Conservation (phyloP, 345 rosid species). For the Aquilaria yunnanensis region DNA sequence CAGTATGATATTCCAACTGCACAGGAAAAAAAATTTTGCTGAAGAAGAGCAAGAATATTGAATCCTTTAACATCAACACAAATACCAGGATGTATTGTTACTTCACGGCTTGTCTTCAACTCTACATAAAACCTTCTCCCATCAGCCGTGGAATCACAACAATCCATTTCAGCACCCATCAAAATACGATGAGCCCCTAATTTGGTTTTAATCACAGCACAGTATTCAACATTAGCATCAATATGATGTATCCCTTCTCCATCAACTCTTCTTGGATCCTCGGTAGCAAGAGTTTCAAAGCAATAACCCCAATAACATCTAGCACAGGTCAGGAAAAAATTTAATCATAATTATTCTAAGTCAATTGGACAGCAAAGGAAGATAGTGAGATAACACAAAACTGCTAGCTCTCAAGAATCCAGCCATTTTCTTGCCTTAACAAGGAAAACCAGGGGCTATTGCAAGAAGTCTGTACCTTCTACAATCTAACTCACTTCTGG, state of each 20-base stretch:
- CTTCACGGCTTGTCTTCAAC: slow-evolving; percentile 97
- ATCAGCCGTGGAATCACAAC: slow-evolving; percentile 79
- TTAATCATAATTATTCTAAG: slow-evolving; percentile 5
- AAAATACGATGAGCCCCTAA: slow-evolving; percentile 93
- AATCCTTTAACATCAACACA: no score
- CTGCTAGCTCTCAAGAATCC: no score
- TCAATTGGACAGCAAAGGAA: background rate
- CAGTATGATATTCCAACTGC: slow-evolving; percentile 81
- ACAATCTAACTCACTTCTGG: slow-evolving; percentile 75
- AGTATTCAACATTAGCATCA: slow-evolving; percentile 84
- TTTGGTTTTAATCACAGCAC: slow-evolving; percentile 85
- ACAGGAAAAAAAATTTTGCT: slow-evolving; percentile 8
- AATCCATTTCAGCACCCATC: slow-evolving; percentile 99
- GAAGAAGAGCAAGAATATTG: no score
- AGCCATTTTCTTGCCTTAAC: no score
- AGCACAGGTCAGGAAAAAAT: slow-evolving; percentile 5
- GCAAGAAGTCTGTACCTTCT: slow-evolving; percentile 47
- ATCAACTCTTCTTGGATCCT: slow-evolving; percentile 71
- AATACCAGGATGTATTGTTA: slow-evolving; percentile 17
- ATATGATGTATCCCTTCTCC: slow-evolving; percentile 80
- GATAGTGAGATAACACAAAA: no score
- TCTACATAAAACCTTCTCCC: slow-evolving; percentile 91
- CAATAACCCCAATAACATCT: slow-evolving; percentile 99
- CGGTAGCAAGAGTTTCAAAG: slow-evolving; percentile 93
- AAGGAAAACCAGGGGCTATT: background rate